Conservation (phyloP, 805 yeast genomes). For the Monosporozyma aerobia region DNA sequence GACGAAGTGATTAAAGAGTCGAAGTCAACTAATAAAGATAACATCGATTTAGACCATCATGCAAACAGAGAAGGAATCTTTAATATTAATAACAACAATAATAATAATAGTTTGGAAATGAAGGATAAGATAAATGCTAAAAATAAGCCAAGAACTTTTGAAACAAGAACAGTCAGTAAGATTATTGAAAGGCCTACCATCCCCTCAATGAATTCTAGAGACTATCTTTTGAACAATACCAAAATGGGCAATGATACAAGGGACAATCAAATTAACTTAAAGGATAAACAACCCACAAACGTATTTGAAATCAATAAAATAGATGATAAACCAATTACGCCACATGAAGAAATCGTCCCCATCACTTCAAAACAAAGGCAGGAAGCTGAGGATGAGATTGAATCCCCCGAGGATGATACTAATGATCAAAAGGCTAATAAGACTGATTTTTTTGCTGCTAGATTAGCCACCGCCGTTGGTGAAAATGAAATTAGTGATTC, state of each 20-base stretch:
- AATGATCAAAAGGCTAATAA: conserved; percentile 39
- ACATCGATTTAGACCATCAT: not conserved
- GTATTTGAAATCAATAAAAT: not conserved
- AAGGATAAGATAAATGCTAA: not conserved
- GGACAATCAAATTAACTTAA: not conserved
- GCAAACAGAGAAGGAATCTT: not conserved
- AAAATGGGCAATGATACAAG: not conserved
- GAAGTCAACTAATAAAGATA: not conserved
- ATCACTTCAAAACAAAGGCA: not conserved
- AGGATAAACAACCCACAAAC: not conserved
- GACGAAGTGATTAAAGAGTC: not conserved
- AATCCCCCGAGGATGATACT: conserved; percentile 11
- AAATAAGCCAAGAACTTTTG: not conserved
- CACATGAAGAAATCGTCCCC: not conserved
- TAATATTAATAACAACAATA: not conserved
- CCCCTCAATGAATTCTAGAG: conserved; percentile 20
- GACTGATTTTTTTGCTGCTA: conserved; percentile 92
- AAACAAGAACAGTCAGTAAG: conserved; percentile 6
- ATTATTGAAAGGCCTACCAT: conserved; percentile 20
- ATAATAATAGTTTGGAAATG: not conserved
- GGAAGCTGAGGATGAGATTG: not conserved
- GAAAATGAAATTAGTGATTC: conserved; percentile 81
- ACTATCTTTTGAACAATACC: conserved; percentile 10
- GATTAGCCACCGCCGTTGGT: conserved; percentile 86
- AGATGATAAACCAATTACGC: not conserved